These are phyloP conservation scores for Yamadazyma oceani DNA, from an alignment of 1,139 yeast species.

Conservation along the genomic window DNA sequence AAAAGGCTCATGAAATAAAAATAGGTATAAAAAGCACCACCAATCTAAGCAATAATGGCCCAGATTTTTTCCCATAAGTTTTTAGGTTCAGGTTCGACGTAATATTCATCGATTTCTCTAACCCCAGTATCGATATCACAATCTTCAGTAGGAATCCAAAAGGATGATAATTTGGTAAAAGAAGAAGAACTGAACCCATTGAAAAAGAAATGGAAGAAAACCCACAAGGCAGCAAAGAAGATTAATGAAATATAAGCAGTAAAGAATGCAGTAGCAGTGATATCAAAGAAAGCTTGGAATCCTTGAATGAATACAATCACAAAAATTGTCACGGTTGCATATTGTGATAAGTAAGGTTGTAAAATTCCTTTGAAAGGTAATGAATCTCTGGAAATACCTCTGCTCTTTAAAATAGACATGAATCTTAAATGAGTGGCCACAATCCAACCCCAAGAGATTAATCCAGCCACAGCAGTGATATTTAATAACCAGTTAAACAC, in stretches of 20 bases:
- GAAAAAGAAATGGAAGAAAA: slow-evolving; percentile 51
- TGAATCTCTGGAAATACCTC: slow-evolving; percentile 62
- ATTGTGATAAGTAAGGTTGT: slow-evolving; percentile 66
- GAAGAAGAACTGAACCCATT: slow-evolving; percentile 38
- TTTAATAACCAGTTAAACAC: slow-evolving; percentile 87
- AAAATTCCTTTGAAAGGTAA: slow-evolving; percentile 69
- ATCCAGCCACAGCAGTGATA: slow-evolving; percentile 75
- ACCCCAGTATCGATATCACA: slow-evolving; percentile 65
- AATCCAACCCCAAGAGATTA: slow-evolving; percentile 73
- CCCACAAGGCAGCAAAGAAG: slow-evolving; percentile 53
- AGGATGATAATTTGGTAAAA: slow-evolving; percentile 27
- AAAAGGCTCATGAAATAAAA: neutral
- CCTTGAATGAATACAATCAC: slow-evolving; percentile 71
- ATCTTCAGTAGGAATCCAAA: slow-evolving; percentile 48
- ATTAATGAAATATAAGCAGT: slow-evolving; percentile 67
- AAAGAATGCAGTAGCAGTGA: slow-evolving; percentile 57
- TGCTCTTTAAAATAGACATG: slow-evolving; percentile 56
- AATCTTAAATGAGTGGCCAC: slow-evolving; percentile 66
- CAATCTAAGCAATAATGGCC: slow-evolving; percentile 25
- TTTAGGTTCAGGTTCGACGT: slow-evolving; percentile 52
- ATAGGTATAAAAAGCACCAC: slow-evolving; percentile 6
- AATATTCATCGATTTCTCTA: slow-evolving; percentile 54
- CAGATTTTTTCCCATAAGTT: slow-evolving; percentile 57
- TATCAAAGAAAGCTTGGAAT: slow-evolving; percentile 56
- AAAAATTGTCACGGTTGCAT: slow-evolving; percentile 50